Base-by-base conservation (phyloP, 2,329 filamentous ascomycete genomes). In the Clonostachys rosea region DNA sequence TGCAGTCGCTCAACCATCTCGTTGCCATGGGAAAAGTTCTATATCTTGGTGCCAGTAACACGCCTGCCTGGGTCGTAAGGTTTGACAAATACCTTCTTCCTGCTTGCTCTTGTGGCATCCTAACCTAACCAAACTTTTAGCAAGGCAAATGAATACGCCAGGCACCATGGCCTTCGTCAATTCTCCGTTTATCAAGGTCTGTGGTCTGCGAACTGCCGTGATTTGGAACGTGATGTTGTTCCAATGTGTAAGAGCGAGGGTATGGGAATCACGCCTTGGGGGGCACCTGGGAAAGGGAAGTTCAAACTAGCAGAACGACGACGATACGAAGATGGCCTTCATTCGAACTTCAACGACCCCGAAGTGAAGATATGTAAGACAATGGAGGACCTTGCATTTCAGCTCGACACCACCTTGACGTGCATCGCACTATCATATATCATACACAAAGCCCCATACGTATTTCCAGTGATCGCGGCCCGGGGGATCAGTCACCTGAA, bases 391-490 rank as follows among this genome's bases (percentile, higher is more conserved):
- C 74, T 87, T 42, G 73, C 74, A 42, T 53, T 56, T 20, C 65
- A 66, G 49, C 72, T 72, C 53, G 60, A 62, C 50, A 71, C 68
- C 3, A 54, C 62, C 45, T 65, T 75, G 52, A 75, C 71, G 14
- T 72, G 70, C 50, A 61, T 78, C 48, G 86, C 87, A 9, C 65
- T 91, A 20, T 86, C 87, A 3, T 91, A 91, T 58, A 81, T 90
- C 13, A 77, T 87, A 74, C 76, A 81, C 53, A 89, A 90, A 67
- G 71, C 83, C 1, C 79, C 84, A 0, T 81, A 88, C 56, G 83
- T 90, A 12, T 89, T 88, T 58, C 87, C 87, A 2, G 81, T 91
- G 39, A 71, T 89, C 36, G 41, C 20, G 40, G 83, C 84, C 1
- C 75, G 86, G 10, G 89, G 83, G 54, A 63, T 87, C 10, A 79